These are phyloP conservation scores for Dryas alaskensis DNA, from an alignment of 306 rosid genomes.

Conservation along the genomic window DNA sequence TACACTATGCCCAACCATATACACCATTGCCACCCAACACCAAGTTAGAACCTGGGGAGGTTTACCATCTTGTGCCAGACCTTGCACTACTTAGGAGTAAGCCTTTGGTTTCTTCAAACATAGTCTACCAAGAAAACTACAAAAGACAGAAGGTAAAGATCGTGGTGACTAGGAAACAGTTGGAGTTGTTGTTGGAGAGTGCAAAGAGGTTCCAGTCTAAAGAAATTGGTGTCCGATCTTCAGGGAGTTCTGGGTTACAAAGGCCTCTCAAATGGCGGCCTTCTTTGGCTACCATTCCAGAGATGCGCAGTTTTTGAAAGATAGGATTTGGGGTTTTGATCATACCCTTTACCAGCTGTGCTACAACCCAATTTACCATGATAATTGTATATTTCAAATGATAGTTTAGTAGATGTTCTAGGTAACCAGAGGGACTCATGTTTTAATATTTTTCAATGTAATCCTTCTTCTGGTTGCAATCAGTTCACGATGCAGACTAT, in stretches of 20 bases:
- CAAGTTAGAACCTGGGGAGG: conserved; percentile 39
- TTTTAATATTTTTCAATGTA: conserved; percentile 10
- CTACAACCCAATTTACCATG: neutral
- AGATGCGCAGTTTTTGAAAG: conserved; percentile 37
- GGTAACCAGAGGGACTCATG: conserved; percentile 5
- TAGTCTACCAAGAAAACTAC: conserved; percentile 22
- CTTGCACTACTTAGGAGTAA: conserved; percentile 26
- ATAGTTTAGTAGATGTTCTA: neutral
- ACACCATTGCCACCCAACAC: conserved; percentile 19
- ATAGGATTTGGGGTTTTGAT: neutral
- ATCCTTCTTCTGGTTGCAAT: conserved; percentile 18
- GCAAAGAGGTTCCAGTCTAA: conserved; percentile 32
- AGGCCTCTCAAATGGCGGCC: conserved; percentile 51
- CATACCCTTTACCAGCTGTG: neutral
- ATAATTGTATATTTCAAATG: neutral
- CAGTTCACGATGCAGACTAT: neutral
- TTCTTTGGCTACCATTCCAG: conserved; percentile 50
- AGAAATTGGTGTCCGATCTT: conserved; percentile 17
- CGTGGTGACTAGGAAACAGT: conserved; percentile 51
- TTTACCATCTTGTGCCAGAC: conserved; percentile 36
- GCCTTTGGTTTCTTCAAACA: conserved; percentile 23
- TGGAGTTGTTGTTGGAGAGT: conserved; percentile 46
- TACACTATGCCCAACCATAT: conserved; percentile 15
- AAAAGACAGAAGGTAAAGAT: conserved; percentile 47
- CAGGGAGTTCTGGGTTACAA: conserved; percentile 17